These are phyloP conservation scores for Teunomyces gatunensis DNA, from an alignment of 805 yeast species.

Conservation along the genomic window DNA sequence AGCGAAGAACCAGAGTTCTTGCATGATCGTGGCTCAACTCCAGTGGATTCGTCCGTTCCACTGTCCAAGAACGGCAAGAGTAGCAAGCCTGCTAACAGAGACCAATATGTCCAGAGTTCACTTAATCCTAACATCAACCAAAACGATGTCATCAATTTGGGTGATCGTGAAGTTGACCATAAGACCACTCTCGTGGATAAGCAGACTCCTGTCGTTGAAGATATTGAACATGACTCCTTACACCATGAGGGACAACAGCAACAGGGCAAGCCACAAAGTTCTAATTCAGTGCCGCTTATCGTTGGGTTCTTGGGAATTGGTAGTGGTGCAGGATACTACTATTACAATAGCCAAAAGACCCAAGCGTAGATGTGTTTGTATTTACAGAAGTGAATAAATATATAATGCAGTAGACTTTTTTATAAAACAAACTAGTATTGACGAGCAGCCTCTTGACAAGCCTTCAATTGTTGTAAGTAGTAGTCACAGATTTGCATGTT, in stretches of 20 bases:
- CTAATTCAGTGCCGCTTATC: conserved; percentile 10
- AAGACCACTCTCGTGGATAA: conserved; percentile 27
- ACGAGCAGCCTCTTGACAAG: conserved; percentile 92
- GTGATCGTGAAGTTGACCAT: conserved; percentile 36
- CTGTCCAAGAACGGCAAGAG: conserved; percentile 8
- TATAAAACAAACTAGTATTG: conserved; percentile 52
- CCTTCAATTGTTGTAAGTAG: conserved; percentile 95
- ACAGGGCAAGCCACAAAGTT: background rate
- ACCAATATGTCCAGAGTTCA: conserved; percentile 40
- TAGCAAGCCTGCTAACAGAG: conserved; percentile 35
- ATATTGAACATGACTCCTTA: conserved; percentile 34
- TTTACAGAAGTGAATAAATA: conserved; percentile 2
- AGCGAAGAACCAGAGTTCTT: conserved; percentile 36
- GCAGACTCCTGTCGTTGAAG: conserved; percentile 34
- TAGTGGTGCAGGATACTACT: conserved; percentile 26
- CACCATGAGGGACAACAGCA: conserved; percentile 3
- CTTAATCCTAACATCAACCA: conserved; percentile 41
- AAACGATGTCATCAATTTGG: conserved; percentile 33
- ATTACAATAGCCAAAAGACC: conserved; percentile 9
- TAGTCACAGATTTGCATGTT: conserved; percentile 96
- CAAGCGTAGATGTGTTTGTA: background rate
- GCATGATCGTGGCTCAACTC: conserved; percentile 36
- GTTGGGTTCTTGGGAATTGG: conserved; percentile 28
- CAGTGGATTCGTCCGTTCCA: conserved; percentile 26
- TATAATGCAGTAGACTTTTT: conserved; percentile 1